These are phyloP conservation scores for Aspergillus thermomutatus DNA, from an alignment of 2,329 filamentous ascomycete species.

Conservation along the genomic window DNA sequence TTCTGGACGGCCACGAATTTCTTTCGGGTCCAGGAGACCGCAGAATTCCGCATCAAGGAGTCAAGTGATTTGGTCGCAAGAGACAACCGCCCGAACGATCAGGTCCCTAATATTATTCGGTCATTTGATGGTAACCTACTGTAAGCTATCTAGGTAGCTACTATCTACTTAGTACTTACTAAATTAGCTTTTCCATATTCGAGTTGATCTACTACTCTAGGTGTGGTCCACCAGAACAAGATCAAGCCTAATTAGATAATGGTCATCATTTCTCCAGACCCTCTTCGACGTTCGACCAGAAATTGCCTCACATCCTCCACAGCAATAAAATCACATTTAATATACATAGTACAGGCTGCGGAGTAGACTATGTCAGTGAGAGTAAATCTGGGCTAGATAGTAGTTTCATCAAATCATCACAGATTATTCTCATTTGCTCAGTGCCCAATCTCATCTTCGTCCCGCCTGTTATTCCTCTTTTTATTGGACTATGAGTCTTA, in stretches of 20 bases:
- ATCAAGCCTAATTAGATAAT: not conserved
- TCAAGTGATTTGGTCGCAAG: not conserved
- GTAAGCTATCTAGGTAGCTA: no score
- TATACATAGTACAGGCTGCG: not conserved
- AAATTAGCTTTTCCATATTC: no score
- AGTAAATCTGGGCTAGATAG: not conserved
- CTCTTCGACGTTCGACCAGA: not conserved
- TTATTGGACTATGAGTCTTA: not conserved
- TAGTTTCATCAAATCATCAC: not conserved
- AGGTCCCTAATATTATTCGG: no score
- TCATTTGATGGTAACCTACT: no score
- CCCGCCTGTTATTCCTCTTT: not conserved
- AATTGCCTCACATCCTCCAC: not conserved
- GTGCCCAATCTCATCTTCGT: no score
- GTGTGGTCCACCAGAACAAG: no score
- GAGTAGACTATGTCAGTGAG: not conserved
- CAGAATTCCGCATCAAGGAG: not conserved
- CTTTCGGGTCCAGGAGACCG: not conserved
- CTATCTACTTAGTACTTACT: no score
- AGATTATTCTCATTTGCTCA: not conserved
- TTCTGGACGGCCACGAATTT: not conserved
- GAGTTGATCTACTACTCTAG: no score
- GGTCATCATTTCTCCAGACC: not conserved
- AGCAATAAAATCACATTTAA: not conserved
- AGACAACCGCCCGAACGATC: not conserved